Evolutionary conservation across 805 yeast genomes (phyloP), one percentile per base, ranked within the genome.

Genomic region (Phaffomyces thermotolerans): DNA sequence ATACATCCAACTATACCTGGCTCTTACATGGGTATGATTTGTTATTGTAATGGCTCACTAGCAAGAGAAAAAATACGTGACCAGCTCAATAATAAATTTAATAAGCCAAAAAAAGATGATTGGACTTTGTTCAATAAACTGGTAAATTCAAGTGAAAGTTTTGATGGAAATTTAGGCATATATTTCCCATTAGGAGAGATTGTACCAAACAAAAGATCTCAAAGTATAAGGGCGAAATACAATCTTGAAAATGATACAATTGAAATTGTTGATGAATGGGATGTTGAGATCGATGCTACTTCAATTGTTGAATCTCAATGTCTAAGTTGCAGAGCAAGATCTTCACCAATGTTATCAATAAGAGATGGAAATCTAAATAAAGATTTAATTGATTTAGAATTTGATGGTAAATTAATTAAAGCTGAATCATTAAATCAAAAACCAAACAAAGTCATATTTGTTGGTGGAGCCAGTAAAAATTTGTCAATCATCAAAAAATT

Each of bases 111-210:
- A 42, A 2, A 47, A 56, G 62, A 67, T 31, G 65, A 69, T n/a
- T 84, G 91, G 91, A 67, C 69, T 38, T 64, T 70, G 47, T 84
- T 84, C 53, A 75, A 81, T 56, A 69, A 72, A 37, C 64, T 83
- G 4, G 59, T 82, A 44, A 74, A 74, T 12, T 52, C 51, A n/a
- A 46, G 52, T 20, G 40, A 49, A 13, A 25, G 48, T 20, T 58
- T 68, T 39, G 66, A 72, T 44, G 56, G 68, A 37, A 71, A 73
- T 47, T 60, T 89, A 25, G 96, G 95, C 0, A 73, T 86, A 39
- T 89, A 84, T 60, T 89, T 90, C 67, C 95, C 95, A 12, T 64
- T 84, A 4, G 88, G 93, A n/a, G 97, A 89, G 59, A 89, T 89
- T 51, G 86, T 88, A 20, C 97, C 97, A 14, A 85, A 83, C 61